These are phyloP conservation scores for Garcia nutans DNA, from an alignment of 345 rosid genomes.

Conservation along the genomic window DNA sequence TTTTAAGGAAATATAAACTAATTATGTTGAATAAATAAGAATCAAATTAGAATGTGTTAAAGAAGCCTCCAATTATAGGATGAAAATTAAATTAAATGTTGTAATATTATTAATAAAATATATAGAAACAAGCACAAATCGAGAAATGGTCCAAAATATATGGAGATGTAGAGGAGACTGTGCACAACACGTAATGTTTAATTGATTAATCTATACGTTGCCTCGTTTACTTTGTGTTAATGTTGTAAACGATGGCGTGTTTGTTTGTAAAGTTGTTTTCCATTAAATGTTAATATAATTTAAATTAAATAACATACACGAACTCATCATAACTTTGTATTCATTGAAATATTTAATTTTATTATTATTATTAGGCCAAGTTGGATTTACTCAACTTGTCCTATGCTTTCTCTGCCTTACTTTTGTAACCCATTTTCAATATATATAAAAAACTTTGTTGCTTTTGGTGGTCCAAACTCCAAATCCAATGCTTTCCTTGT, in stretches of 20 bases:
- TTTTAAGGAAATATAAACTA: no score
- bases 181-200: neutral
- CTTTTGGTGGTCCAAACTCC: neutral
- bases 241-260: neutral
- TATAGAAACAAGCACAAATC: neutral
- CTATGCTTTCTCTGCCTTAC: no score
- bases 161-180: neutral
- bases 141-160: neutral
- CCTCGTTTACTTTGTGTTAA: neutral
- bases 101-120: no score
- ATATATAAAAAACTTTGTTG: no score
- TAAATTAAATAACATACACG: no score
- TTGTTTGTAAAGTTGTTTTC: neutral
- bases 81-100: neutral
- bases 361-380: no score
- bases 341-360: no score
- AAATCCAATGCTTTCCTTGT: conserved; percentile 1
- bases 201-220: neutral
- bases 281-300: neutral
- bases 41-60: neutral
- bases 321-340: no score
- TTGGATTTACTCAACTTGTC: no score
- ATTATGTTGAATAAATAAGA: no score
- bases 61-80: neutral
- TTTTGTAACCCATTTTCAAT: no score